Evolutionary conservation across 805 yeast species (phyloP).

Genomic region (Blastobotrys americana): DNA sequence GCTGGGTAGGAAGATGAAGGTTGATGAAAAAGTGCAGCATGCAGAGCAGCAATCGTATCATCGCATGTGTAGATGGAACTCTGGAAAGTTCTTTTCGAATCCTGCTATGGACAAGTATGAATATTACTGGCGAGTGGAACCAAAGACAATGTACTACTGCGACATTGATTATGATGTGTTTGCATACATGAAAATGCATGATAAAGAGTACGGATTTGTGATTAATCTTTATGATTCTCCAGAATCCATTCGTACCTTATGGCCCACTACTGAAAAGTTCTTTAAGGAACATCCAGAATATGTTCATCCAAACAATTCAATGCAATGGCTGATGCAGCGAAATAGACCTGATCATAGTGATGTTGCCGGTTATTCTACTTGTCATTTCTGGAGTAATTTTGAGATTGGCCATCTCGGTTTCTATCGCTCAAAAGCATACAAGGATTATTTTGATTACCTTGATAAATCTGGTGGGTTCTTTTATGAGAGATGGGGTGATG

Average conservation of each 20-base stretch:
- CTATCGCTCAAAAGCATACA: slow-evolving; percentile 57
- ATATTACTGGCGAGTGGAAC: slow-evolving; percentile 81
- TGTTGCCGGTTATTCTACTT: slow-evolving; percentile 60
- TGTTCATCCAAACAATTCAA: slow-evolving; percentile 52
- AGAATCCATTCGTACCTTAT: slow-evolving; percentile 51
- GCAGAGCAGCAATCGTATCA: slow-evolving; percentile 61
- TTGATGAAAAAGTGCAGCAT: slow-evolving; percentile 46
- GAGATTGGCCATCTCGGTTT: slow-evolving; percentile 80
- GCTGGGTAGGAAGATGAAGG: slow-evolving; percentile 35
- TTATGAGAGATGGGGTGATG: slow-evolving; percentile 95
- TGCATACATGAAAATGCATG: slow-evolving; percentile 59
- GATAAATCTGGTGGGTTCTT: slow-evolving; percentile 78
- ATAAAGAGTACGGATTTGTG: slow-evolving; percentile 68
- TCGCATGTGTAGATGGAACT: slow-evolving; percentile 79
- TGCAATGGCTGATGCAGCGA: slow-evolving; percentile 48
- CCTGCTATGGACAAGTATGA: slow-evolving; percentile 53
- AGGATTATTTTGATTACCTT: slow-evolving; percentile 56
- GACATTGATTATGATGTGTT: slow-evolving; percentile 70
- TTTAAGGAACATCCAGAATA: slow-evolving; percentile 50
- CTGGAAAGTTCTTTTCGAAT: slow-evolving; percentile 55
- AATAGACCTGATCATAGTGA: slow-evolving; percentile 43
- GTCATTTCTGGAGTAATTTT: slow-evolving; percentile 90
- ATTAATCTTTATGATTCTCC: slow-evolving; percentile 65
- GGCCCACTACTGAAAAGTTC: slow-evolving; percentile 64
- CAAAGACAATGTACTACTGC: slow-evolving; percentile 59